A percentile compares a stretch with the other conserved stretches of the same genome.
These are phyloP conservation scores for Colletotrichum magnum DNA, from an alignment of 2,329 filamentous ascomycete genomes.

Conservation along the genomic window DNA sequence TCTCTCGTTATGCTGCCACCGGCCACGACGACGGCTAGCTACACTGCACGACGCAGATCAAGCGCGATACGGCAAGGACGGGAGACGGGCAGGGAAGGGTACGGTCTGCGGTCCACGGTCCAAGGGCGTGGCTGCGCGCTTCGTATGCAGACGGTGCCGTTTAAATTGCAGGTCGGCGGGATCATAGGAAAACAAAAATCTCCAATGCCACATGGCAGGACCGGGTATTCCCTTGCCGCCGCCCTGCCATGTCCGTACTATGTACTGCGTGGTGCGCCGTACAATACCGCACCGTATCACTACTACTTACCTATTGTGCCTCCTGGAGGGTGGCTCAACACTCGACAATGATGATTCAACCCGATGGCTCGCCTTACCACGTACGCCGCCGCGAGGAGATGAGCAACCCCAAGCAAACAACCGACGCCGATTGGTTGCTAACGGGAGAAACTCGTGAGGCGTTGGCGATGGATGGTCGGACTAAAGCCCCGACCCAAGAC, in stretches of 20 bases:
- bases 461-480: background rate
- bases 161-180: slow-evolving; percentile 19
- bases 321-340: too few relatives aligned
- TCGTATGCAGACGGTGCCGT: slow-evolving; percentile 13
- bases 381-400: too few relatives aligned
- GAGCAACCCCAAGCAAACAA: too few relatives aligned
- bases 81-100: slow-evolving; percentile 4
- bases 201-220: slow-evolving; percentile 34
- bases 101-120: background rate
- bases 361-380: too few relatives aligned
- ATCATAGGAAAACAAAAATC: slow-evolving; percentile 22
- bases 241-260: background rate
- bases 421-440: too few relatives aligned
- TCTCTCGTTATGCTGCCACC: slow-evolving; percentile 1
- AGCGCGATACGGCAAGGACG: slow-evolving; percentile 7
- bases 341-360: too few relatives aligned
- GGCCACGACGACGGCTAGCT: slow-evolving; percentile 6
- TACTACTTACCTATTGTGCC: too few relatives aligned
- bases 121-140: background rate
- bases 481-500: background rate
- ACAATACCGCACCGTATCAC: too few relatives aligned
- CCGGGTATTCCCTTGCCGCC: slow-evolving; percentile 28
- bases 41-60: slow-evolving; percentile 4
- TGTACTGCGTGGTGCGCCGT: too few relatives aligned
- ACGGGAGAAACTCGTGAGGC: too few relatives aligned